These are phyloP conservation scores for Xylariaceae sp. DNA, from an alignment of 2,329 filamentous ascomycete species.

Conservation along the genomic window DNA sequence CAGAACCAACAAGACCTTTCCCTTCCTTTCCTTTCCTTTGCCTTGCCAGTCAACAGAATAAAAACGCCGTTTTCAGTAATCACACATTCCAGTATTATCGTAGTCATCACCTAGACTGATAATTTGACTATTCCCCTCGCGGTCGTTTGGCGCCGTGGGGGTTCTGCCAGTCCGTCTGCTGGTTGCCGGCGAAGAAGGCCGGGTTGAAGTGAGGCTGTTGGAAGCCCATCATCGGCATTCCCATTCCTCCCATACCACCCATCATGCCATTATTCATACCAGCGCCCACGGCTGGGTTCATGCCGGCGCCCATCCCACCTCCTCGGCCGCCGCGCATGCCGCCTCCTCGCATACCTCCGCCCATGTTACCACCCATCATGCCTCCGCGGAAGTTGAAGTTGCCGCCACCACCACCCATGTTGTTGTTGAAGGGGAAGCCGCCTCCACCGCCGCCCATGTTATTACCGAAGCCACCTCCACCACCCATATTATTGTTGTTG, in stretches of 20 bases:
- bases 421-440: constrained; percentile 40
- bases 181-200: constrained; percentile 43
- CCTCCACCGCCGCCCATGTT: constrained; percentile 41
- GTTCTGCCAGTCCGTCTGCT: constrained; percentile 45
- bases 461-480: constrained; percentile 38
- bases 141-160: constrained; percentile 45
- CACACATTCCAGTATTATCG: not conserved
- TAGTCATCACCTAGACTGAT: not conserved
- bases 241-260: constrained; percentile 41
- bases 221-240: constrained; percentile 44
- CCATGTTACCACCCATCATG: constrained; percentile 44
- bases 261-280: constrained; percentile 43
- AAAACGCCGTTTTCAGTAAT: constrained; percentile 10
- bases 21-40: constrained; percentile 5
- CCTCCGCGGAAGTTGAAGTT: constrained; percentile 42
- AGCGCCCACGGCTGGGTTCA: constrained; percentile 35
- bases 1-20: constrained; percentile 7
- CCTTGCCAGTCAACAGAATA: constrained; percentile 2
- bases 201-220: constrained; percentile 45
- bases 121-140: constrained; percentile 38
- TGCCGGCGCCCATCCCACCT: constrained; percentile 39
- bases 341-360: constrained; percentile 41
- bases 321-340: constrained; percentile 43
- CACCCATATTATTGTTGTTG: constrained; percentile 34
- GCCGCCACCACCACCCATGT: constrained; percentile 39